Evolutionary conservation across 805 yeast species (phyloP).

Genomic region (Starmerella ratchasimensis): DNA sequence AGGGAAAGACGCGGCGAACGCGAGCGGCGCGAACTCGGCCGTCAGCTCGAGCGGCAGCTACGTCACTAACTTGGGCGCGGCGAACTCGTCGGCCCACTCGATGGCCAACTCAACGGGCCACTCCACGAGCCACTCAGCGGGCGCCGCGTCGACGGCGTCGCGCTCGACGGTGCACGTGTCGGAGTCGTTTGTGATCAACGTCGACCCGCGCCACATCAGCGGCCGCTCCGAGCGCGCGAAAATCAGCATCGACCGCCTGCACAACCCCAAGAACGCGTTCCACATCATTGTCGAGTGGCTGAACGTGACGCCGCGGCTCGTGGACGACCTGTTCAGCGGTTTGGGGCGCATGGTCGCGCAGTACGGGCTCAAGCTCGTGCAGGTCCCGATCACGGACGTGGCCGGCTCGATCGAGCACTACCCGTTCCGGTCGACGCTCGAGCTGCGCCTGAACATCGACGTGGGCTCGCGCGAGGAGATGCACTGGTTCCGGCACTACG

Average conservation of each 20-base stretch:
- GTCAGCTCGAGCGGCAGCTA: background rate
- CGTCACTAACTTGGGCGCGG: background rate
- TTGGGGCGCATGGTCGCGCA: constrained; percentile 78
- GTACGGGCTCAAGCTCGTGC: constrained; percentile 68
- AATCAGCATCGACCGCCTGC: constrained; percentile 83
- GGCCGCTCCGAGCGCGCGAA: constrained; percentile 63
- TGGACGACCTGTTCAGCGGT: constrained; percentile 61
- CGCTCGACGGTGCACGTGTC: constrained; percentile 12
- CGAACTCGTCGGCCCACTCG: background rate
- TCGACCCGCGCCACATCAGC: constrained; percentile 61
- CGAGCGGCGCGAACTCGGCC: background rate
- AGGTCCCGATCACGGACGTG: constrained; percentile 82
- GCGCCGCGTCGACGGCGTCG: background rate
- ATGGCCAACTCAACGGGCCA: background rate
- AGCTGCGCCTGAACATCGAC: constrained; percentile 47
- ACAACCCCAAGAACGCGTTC: constrained; percentile 88
- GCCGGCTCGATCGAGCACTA: constrained; percentile 60
- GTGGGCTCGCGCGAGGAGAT: constrained; percentile 27
- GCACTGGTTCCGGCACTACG: constrained; percentile 59
- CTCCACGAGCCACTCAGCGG: background rate
- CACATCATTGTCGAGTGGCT: constrained; percentile 89
- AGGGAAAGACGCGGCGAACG: background rate
- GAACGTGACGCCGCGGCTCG: constrained; percentile 69
- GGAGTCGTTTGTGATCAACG: constrained; percentile 21
- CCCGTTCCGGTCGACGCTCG: constrained; percentile 81